phyloP scores from a whole-genome alignment of 805 yeast species.

The Priceomyces medius region DNA sequence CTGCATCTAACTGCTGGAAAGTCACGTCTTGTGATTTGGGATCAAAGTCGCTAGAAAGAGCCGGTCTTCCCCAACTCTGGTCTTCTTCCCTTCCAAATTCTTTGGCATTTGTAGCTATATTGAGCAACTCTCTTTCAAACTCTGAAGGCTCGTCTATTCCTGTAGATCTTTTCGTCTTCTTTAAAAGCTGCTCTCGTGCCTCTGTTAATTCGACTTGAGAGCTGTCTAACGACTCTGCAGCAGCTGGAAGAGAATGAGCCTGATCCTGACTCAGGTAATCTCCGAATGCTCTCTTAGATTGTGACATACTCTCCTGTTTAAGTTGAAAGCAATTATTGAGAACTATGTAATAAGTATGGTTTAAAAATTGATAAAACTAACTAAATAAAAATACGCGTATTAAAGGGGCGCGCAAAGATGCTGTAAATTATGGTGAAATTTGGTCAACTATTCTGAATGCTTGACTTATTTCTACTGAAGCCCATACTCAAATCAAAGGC shows the following conservation, averaged over 20 bases:
- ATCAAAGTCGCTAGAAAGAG: slow-evolving; percentile 48
- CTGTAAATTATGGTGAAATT: too few species aligned
- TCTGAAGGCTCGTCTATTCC: slow-evolving; percentile 38
- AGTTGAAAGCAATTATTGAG: neutral
- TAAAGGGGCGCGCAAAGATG: neutral
- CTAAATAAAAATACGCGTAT: slow-evolving; percentile 2
- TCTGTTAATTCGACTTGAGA: slow-evolving; percentile 24
- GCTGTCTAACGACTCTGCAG: slow-evolving; percentile 17
- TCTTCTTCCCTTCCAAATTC: slow-evolving; percentile 31
- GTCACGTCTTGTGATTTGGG: slow-evolving; percentile 52
- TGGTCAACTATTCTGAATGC: too few species aligned
- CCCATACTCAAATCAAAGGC: too few species aligned
- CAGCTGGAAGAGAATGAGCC: slow-evolving; percentile 37
- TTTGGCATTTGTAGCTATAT: slow-evolving; percentile 31
- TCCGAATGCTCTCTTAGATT: slow-evolving; percentile 13
- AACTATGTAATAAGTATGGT: neutral
- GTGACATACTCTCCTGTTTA: slow-evolving; percentile 7
- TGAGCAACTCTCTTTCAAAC: slow-evolving; percentile 39
- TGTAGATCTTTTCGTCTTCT: slow-evolving; percentile 33
- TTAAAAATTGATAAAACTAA: neutral
- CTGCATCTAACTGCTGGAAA: slow-evolving; percentile 94
- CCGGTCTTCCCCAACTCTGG: slow-evolving; percentile 56
- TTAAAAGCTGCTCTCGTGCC: slow-evolving; percentile 33
- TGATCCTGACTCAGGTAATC: slow-evolving; percentile 14
- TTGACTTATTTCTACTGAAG: too few species aligned